Conservation (phyloP, 2,329 filamentous ascomycete species). For the Trichophyton mentagrophytes region DNA sequence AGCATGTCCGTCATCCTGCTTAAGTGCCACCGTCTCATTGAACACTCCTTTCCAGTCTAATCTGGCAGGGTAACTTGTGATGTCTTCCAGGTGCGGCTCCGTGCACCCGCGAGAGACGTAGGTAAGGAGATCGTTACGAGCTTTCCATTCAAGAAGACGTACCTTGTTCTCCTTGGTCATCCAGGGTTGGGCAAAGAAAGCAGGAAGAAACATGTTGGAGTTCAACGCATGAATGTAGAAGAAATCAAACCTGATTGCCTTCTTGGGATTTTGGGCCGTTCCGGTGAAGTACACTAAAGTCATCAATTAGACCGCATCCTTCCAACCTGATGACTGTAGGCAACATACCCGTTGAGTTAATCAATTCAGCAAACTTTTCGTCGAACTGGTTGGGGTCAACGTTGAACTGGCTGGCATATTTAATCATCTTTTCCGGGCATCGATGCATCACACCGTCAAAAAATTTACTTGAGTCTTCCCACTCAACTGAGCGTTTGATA, state of each 20-base stretch:
- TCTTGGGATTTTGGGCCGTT: constrained; percentile 51
- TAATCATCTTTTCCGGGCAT: constrained; percentile 51
- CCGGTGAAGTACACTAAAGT: constrained; percentile 41
- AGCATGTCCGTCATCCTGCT: constrained; percentile 65
- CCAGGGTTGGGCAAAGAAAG: constrained; percentile 50
- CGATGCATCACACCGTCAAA: constrained; percentile 54
- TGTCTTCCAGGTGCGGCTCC: constrained; percentile 44
- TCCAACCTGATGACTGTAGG: background rate
- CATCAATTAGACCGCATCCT: background rate
- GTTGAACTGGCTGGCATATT: constrained; percentile 46
- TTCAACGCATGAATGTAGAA: constrained; percentile 71
- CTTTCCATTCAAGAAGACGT: constrained; percentile 70
- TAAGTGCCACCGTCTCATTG: constrained; percentile 32
- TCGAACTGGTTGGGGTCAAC: constrained; percentile 46
- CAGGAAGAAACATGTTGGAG: constrained; percentile 57
- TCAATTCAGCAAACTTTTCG: constrained; percentile 53
- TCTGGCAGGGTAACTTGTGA: constrained; percentile 48
- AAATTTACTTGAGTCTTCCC: constrained; percentile 50
- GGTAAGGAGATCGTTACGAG: constrained; percentile 57
- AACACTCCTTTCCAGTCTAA: constrained; percentile 35
- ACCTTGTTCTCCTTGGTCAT: constrained; percentile 48
- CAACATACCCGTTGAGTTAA: constrained; percentile 43
- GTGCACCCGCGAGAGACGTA: constrained; percentile 59
- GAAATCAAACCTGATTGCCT: constrained; percentile 67
- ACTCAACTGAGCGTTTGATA: constrained; percentile 41